Evolutionary conservation across 129 eudicot genomes (phyloP).

Genomic region (Flaveria ramosissima): DNA sequence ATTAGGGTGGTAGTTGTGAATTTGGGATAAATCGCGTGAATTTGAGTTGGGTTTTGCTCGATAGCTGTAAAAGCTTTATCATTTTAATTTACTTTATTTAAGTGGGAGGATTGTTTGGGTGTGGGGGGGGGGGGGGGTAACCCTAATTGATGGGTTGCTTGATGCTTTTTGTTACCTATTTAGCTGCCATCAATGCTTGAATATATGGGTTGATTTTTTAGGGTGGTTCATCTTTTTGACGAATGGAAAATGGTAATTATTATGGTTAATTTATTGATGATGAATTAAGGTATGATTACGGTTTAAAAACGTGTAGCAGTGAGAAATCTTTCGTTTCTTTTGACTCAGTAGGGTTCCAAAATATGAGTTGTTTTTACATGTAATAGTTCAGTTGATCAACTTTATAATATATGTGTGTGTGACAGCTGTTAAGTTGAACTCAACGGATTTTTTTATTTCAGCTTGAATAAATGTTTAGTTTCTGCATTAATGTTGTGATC

Average conservation of each 20-base stretch:
- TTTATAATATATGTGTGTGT: neutral
- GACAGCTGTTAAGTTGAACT: conserved; percentile 11
- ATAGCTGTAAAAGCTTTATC: conserved; percentile 32
- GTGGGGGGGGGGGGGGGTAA: conserved; percentile 6
- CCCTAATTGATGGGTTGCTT: conserved; percentile 37
- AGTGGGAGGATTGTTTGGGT: no score
- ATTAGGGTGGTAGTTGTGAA: neutral
- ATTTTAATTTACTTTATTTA: conserved; percentile 22
- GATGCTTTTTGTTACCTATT: conserved; percentile 2
- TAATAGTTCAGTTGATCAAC: no score
- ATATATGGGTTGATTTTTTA: neutral
- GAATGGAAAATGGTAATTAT: neutral
- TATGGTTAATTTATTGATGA: neutral
- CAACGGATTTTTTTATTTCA: conserved; percentile 9
- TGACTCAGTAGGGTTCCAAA: neutral
- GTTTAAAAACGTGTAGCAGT: neutral
- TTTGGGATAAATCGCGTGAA: conserved; percentile 1
- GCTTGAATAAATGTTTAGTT: conserved; percentile 18
- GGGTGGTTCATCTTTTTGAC: conserved; percentile 25
- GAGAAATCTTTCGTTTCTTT: conserved; percentile 9
- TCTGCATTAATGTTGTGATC: conserved; percentile 4
- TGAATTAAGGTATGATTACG: neutral
- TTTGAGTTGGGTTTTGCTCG: conserved; percentile 24
- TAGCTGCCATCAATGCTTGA: conserved; percentile 3
- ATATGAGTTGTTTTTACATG: neutral